phyloP scores from a whole-genome alignment of 805 yeast genomes.

The Kodamaea jinghongensis region DNA sequence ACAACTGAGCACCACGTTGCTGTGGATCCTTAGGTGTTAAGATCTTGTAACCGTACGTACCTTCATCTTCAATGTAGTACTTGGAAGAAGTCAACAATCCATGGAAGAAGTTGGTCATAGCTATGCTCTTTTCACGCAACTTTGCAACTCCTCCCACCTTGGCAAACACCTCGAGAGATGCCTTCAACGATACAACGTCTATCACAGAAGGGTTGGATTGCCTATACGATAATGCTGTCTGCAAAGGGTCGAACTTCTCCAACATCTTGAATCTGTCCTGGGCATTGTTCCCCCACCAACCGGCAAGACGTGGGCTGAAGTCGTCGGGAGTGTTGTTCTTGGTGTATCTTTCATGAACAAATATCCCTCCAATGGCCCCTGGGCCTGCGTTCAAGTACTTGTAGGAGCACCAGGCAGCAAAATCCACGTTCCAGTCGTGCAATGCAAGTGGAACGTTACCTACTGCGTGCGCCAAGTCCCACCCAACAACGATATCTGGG shows the following conservation, averaged over 20 bases:
- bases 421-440: constrained; percentile 90
- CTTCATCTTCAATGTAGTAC: constrained; percentile 39
- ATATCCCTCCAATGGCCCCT: constrained; percentile 87
- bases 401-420: constrained; percentile 94
- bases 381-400: constrained; percentile 92
- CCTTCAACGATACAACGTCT: constrained; percentile 71
- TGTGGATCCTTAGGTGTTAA: constrained; percentile 61
- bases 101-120: constrained; percentile 58
- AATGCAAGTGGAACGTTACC: constrained; percentile 78
- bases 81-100: constrained; percentile 43
- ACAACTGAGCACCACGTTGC: constrained; percentile 79
- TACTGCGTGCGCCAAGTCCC: constrained; percentile 95
- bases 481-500: constrained; percentile 63
- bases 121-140: constrained; percentile 54
- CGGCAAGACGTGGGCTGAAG: constrained; percentile 72
- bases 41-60: constrained; percentile 52
- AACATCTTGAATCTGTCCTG: constrained; percentile 73
- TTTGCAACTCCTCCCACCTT: constrained; percentile 61
- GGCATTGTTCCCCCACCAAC: constrained; percentile 95
- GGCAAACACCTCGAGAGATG: constrained; percentile 61
- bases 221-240: constrained; percentile 84
- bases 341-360: constrained; percentile 58
- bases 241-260: constrained; percentile 72
- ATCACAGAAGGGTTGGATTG: constrained; percentile 89
- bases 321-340: constrained; percentile 24